phyloP scores from a whole-genome alignment of 768 basidiomycete genomes.

The Termitomyces sp. region DNA sequence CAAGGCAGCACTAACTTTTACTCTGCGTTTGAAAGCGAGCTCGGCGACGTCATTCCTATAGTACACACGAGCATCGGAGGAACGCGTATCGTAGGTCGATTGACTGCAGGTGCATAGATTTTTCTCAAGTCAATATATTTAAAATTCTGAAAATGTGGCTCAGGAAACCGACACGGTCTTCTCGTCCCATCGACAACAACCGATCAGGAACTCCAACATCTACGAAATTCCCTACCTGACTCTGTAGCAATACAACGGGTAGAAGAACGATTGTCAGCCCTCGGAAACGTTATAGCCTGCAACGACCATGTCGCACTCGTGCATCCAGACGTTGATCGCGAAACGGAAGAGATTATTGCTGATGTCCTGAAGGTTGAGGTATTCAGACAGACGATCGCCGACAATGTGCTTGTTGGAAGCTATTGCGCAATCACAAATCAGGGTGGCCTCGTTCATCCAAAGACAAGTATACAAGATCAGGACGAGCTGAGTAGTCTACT shows the following conservation, averaged over 20 bases:
- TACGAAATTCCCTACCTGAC: conserved; percentile 93
- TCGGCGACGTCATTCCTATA: conserved; percentile 90
- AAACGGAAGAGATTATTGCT: conserved; percentile 99
- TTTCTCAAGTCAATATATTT: not conserved
- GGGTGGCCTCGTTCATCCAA: conserved; percentile 96
- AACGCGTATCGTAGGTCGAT: conserved; percentile 87
- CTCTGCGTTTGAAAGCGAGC: conserved; percentile 94
- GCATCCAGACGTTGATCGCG: conserved; percentile 95
- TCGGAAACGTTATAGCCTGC: conserved; percentile 97
- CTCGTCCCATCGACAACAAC: conserved; percentile 95
- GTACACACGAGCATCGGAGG: conserved; percentile 95
- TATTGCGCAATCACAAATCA: conserved; percentile 96
- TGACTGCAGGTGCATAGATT: conserved; percentile 71
- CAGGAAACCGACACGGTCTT: conserved; percentile 94
- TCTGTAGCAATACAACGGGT: conserved; percentile 92
- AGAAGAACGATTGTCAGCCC: conserved; percentile 93
- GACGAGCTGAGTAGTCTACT: conserved; percentile 93
- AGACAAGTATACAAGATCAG: conserved; percentile 95
- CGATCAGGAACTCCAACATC: conserved; percentile 96
- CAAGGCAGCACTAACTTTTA: conserved; percentile 97
- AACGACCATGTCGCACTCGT: conserved; percentile 99
- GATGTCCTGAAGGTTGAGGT: conserved; percentile 99
- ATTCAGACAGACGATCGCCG: conserved; percentile 94
- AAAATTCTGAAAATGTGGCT: not conserved
- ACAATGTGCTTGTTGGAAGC: conserved; percentile 94